Evolutionary conservation across 1,284 basidiomycete species (phyloP).

Genomic region (Papiliotrema laurentii): DNA sequence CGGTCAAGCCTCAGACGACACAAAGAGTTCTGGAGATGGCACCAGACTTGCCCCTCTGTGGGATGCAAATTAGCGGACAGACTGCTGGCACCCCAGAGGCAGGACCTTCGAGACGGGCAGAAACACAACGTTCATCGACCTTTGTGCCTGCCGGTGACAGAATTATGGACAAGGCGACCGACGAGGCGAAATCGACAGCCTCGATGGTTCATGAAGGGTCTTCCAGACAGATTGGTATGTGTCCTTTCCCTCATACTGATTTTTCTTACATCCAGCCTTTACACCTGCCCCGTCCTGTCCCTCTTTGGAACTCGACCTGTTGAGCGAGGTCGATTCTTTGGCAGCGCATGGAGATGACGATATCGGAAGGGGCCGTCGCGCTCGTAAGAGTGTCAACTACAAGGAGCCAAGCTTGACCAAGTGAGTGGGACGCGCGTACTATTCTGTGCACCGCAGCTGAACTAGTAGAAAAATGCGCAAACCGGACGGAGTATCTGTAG

Average conservation of each 20-base stretch:
- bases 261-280: too few relatives aligned
- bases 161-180: too few relatives aligned
- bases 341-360: constrained; percentile 18
- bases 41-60: too few relatives aligned
- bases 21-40: not conserved
- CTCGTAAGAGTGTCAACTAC: constrained; percentile 78
- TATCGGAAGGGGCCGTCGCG: constrained; percentile 57
- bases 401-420: constrained; percentile 84
- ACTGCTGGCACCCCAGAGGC: not conserved
- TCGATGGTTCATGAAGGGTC: too few relatives aligned
- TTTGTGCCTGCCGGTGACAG: too few relatives aligned
- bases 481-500: constrained; percentile 54
- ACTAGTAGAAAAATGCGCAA: constrained; percentile 78
- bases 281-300: too few relatives aligned
- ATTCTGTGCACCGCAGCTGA: constrained; percentile 4
- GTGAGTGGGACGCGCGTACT: too few relatives aligned
- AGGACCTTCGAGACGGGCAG: too few relatives aligned
- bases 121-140: too few relatives aligned
- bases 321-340: constrained; percentile 1
- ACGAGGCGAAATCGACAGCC: too few relatives aligned
- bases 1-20: not conserved
- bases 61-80: not conserved
- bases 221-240: too few relatives aligned
- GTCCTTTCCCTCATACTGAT: too few relatives aligned
- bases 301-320: not conserved